Evolutionary conservation across 805 yeast species (phyloP), one percentile per base, ranked within the genome.

Genomic region (Metschnikowia santaceciliae): DNA sequence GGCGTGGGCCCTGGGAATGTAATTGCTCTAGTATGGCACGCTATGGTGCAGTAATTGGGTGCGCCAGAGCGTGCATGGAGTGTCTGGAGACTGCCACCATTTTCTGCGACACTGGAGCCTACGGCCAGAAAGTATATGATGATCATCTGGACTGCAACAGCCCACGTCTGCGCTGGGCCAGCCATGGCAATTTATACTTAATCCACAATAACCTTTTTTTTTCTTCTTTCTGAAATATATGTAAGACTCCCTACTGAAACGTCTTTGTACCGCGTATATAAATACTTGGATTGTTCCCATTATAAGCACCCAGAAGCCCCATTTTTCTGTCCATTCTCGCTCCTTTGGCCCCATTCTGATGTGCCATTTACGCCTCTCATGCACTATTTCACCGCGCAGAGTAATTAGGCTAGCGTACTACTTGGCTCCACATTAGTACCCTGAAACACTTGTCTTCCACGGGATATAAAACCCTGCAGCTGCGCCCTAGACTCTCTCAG

Each of bases 331-430:
- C 11, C 19, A 8, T 19, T 15, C 15, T n/a, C 43, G 8, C 17
- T 7, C n/a, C 32, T n/a, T 32, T 14, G 30, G 17, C 32, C 42
- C 5, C n/a, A 14, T 22, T 22, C 30, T 38, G 32, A 20, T 22
- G 32, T 39, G 14, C 20, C 20, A 17, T 22, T 14, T 22, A 20
- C 22, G 10, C 44, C 44, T 20, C 14, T 22, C 20, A 22, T 39
- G 42, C 42, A 23, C 33, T 40, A n/a, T 37, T 37, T 23, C 30
- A 32, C 20, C 46, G 46, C 46, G 46, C 46, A 42, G 30, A 42
- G 46, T 32, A 42, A 30, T 14, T n/a, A 6, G 33, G 17, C 17
- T 38, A 38, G 41, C 41, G 26, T 37, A 20, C 41, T 20, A 14
- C 20, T 37, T 6, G n/a, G 30, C 42, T 5, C 11, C 19, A 38